Evolutionary conservation across 2,329 filamentous ascomycete species (phyloP).

Genomic region (Epichloe brachyelytri): DNA sequence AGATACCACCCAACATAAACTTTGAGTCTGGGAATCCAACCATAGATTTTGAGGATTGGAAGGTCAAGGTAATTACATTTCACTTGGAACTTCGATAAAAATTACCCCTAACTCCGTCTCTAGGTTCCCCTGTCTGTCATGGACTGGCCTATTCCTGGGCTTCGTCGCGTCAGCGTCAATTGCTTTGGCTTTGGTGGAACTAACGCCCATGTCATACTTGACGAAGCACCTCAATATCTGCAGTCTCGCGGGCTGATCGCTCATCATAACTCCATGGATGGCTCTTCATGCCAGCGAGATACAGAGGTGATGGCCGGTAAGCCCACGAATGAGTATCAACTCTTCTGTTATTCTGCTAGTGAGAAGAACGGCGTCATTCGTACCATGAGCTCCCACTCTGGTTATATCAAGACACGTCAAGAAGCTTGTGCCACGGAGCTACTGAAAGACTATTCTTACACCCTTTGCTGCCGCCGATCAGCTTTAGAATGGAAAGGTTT

Average conservation of each 20-base stretch:
- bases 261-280: slow-evolving; percentile 21
- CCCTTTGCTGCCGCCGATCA: slow-evolving; percentile 31
- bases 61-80: slow-evolving; percentile 26
- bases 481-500: slow-evolving; percentile 29
- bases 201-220: slow-evolving; percentile 39
- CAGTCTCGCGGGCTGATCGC: slow-evolving; percentile 19
- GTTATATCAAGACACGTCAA: slow-evolving; percentile 15
- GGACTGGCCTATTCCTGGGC: slow-evolving; percentile 30
- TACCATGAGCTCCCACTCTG: slow-evolving; percentile 22
- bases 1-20: slow-evolving; percentile 40
- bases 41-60: slow-evolving; percentile 34
- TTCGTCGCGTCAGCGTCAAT: slow-evolving; percentile 39
- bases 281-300: background rate
- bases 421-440: slow-evolving; percentile 7
- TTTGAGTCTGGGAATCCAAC: slow-evolving; percentile 32
- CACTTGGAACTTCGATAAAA: background rate
- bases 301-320: background rate
- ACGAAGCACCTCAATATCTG: slow-evolving; percentile 32
- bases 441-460: slow-evolving; percentile 32
- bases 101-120: background rate
- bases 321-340: slow-evolving; percentile 13
- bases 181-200: slow-evolving; percentile 47
- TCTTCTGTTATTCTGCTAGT: slow-evolving; percentile 32
- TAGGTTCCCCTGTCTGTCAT: slow-evolving; percentile 28
- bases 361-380: slow-evolving; percentile 27